phyloP scores from a whole-genome alignment of 192 early-diverging fungal species.

The Backusella macrospora region DNA sequence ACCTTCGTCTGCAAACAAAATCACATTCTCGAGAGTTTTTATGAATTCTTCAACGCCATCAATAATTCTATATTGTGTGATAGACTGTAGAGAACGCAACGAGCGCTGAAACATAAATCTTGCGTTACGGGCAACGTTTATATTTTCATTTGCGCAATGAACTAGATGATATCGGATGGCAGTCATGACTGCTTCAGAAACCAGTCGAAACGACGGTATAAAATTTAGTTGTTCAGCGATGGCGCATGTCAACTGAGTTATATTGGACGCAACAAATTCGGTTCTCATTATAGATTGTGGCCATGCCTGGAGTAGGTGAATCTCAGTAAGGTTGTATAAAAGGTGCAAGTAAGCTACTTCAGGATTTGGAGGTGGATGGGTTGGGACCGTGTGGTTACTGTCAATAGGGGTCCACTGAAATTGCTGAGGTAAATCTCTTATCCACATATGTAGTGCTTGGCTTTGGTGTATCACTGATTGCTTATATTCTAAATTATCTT shows the following conservation, averaged over 20 bases:
- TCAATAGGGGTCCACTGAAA: constrained; percentile 30
- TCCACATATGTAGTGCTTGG: constrained; percentile 20
- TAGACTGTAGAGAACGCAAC: neutral
- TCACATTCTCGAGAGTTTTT: neutral
- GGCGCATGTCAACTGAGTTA: constrained; percentile 28
- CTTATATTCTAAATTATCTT: constrained; percentile 1
- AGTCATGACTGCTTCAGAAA: neutral
- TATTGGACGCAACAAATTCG: constrained; percentile 21
- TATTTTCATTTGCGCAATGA: neutral
- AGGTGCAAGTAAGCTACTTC: constrained; percentile 36
- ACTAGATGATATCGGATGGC: constrained; percentile 11
- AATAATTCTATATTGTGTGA: neutral
- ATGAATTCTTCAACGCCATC: neutral
- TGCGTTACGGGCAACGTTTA: neutral
- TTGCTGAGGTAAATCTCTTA: constrained; percentile 12
- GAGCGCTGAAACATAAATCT: constrained; percentile 27
- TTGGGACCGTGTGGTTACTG: neutral
- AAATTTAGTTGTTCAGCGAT: constrained; percentile 13
- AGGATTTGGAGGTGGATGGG: constrained; percentile 23
- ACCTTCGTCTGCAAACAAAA: neutral
- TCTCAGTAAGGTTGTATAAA: constrained; percentile 25
- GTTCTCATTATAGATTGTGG: constrained; percentile 15
- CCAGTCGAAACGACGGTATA: constrained; percentile 4
- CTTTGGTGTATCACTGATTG: neutral
- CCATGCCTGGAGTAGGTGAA: constrained; percentile 12